phyloP scores from a whole-genome alignment of 1,284 basidiomycete species.

The Ceratobasidium sp. region DNA sequence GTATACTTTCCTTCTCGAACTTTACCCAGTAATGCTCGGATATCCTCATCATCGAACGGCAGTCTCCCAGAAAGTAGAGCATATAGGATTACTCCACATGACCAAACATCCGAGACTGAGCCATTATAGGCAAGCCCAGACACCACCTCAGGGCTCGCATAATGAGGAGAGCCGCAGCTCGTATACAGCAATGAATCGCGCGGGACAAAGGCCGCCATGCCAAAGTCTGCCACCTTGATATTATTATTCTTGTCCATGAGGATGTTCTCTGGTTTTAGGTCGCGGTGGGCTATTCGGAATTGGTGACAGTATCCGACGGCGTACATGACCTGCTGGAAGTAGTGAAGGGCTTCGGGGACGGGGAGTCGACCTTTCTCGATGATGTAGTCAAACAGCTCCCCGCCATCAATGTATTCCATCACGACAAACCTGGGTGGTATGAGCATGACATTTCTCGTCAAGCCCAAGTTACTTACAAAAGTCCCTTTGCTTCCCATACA shows the following conservation, averaged over 20 bases:
- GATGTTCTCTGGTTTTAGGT: conserved; percentile 96
- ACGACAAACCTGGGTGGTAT: conserved; percentile 65
- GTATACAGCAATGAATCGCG: conserved; percentile 74
- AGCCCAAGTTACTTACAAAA: conserved; percentile 63
- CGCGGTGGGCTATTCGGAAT: conserved; percentile 96
- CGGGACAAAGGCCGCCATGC: conserved; percentile 94
- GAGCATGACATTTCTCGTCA: background rate
- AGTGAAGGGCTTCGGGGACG: conserved; percentile 81
- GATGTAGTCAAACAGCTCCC: conserved; percentile 95
- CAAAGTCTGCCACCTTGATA: conserved; percentile 98
- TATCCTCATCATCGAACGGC: conserved; percentile 90
- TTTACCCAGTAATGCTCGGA: conserved; percentile 77
- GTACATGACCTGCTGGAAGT: conserved; percentile 95
- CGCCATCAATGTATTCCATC: conserved; percentile 96
- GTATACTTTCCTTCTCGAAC: conserved; percentile 82
- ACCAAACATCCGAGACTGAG: conserved; percentile 93
- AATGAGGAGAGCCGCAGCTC: conserved; percentile 94
- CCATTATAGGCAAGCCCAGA: conserved; percentile 87
- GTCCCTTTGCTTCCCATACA: conserved; percentile 93
- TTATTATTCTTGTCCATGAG: conserved; percentile 83
- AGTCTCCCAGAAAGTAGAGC: conserved; percentile 88
- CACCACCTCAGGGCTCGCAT: conserved; percentile 95
- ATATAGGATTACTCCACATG: conserved; percentile 94
- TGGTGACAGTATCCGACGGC: conserved; percentile 96
- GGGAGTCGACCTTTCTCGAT: conserved; percentile 83